Evolutionary conservation across 306 rosid genomes (phyloP).

Genomic region (Arachis stenosperma): DNA sequence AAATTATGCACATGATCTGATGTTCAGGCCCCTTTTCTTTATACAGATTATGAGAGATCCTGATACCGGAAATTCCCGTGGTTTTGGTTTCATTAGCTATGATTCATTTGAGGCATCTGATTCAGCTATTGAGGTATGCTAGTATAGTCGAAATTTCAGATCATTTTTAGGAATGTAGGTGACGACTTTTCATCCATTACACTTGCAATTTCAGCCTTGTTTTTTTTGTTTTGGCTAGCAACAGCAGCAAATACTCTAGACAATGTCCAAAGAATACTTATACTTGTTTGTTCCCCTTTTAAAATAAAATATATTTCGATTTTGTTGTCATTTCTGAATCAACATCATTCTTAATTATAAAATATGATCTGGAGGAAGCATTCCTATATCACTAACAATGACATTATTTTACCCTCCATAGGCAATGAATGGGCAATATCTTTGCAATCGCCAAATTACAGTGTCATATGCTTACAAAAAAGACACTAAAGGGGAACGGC

Average conservation of each 20-base stretch:
- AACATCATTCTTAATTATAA: background rate
- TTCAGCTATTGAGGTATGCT: conserved; percentile 91
- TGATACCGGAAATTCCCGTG: conserved; percentile 95
- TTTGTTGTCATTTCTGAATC: conserved; percentile 3
- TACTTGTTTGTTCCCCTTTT: background rate
- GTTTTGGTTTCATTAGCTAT: conserved; percentile 97
- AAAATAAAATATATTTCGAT: background rate
- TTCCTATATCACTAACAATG: conserved; percentile 1
- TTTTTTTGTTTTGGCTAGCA: background rate
- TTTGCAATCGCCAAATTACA: conserved; percentile 97
- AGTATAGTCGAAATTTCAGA: conserved; percentile 6
- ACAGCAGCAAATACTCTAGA: background rate
- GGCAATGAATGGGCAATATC: conserved; percentile 99
- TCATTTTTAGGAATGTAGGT: conserved; percentile 24
- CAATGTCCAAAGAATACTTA: no score
- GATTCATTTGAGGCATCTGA: conserved; percentile 99
- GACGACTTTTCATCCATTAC: conserved; percentile 13
- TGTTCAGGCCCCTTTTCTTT: background rate
- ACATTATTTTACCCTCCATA: conserved; percentile 36
- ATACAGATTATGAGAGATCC: conserved; percentile 99
- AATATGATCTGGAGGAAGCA: background rate
- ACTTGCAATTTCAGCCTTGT: background rate
- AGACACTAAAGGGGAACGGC: conserved; percentile 98
- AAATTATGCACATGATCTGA: conserved; percentile 42
- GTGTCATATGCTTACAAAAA: conserved; percentile 98